Conservation (phyloP, 1,284 basidiomycete species). For the Malassezia cuniculi region DNA sequence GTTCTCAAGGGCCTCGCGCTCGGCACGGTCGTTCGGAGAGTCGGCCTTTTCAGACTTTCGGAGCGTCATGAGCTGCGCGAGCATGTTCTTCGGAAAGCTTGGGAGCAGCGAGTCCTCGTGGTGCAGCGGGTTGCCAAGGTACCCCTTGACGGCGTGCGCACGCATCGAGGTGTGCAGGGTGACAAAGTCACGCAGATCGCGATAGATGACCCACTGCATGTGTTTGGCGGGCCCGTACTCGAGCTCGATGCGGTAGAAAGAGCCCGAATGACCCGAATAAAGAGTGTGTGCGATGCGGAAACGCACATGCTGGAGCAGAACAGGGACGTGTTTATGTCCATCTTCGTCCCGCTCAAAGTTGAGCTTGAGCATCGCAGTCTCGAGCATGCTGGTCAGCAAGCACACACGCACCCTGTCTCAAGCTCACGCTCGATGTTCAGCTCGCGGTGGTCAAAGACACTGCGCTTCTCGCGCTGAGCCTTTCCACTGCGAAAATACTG, state of each 20-base stretch:
- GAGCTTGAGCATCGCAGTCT: constrained; percentile 53
- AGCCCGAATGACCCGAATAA: constrained; percentile 61
- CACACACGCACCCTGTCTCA: too few species aligned
- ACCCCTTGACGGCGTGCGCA: constrained; percentile 51
- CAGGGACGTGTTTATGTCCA: constrained; percentile 65
- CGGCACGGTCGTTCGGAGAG: constrained; percentile 58
- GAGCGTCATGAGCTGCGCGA: constrained; percentile 53
- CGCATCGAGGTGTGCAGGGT: constrained; percentile 82
- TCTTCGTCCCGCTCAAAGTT: constrained; percentile 87
- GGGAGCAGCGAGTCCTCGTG: constrained; percentile 58
- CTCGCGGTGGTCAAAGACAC: too few species aligned
- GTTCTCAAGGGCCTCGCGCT: constrained; percentile 69
- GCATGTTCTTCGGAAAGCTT: constrained; percentile 82
- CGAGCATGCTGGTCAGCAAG: constrained; percentile 18
- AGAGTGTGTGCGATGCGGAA: constrained; percentile 73
- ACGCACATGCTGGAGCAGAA: constrained; percentile 71
- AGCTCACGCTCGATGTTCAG: constrained; percentile 12
- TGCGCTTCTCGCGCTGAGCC: too few species aligned
- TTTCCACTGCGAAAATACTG: too few species aligned
- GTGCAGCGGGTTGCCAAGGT: constrained; percentile 22
- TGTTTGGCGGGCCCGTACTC: constrained; percentile 94
- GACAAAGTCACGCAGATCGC: constrained; percentile 82
- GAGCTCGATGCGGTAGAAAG: constrained; percentile 83
- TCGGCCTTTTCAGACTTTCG: constrained; percentile 52
- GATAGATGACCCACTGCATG: constrained; percentile 80